These are phyloP conservation scores for Fraxinus nigra DNA, from an alignment of 305 asterid genomes.

Conservation along the genomic window DNA sequence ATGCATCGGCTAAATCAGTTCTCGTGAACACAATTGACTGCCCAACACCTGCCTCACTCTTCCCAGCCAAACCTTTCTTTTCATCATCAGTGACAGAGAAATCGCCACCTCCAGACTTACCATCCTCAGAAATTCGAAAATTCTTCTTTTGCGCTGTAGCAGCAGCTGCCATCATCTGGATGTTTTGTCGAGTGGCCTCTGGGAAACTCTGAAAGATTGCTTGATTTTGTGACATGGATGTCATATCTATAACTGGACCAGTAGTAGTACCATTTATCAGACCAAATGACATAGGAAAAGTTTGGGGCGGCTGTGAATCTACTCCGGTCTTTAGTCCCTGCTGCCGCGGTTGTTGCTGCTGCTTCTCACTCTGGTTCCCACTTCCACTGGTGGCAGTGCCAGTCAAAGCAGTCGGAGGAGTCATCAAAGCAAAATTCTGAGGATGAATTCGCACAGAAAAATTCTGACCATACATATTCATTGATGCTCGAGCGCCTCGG, in stretches of 20 bases:
- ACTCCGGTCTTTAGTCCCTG: constrained; percentile 44
- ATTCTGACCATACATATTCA: constrained; percentile 67
- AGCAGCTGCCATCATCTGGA: constrained; percentile 37
- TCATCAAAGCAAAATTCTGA: constrained; percentile 63
- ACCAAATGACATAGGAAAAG: constrained; percentile 49
- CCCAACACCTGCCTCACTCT: constrained; percentile 34
- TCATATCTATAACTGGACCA: constrained; percentile 37
- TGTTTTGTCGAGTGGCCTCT: constrained; percentile 38
- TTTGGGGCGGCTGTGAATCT: constrained; percentile 40
- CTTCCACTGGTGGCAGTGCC: constrained; percentile 24
- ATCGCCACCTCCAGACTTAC: constrained; percentile 51
- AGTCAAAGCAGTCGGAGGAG: constrained; percentile 48
- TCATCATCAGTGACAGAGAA: constrained; percentile 59
- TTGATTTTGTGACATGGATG: constrained; percentile 45
- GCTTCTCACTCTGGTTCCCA: constrained; percentile 33
- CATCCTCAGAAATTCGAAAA: constrained; percentile 54
- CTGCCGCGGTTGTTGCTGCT: constrained; percentile 37
- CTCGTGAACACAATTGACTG: constrained; percentile 76
- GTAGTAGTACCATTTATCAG: constrained; percentile 33
- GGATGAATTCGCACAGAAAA: constrained; percentile 66
- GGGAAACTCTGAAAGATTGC: constrained; percentile 45
- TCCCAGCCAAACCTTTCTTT: constrained; percentile 45
- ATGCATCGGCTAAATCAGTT: constrained; percentile 49
- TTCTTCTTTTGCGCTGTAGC: constrained; percentile 31
- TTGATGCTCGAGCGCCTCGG: constrained; percentile 52